These are phyloP conservation scores for Dactylella cylindrospora DNA, from an alignment of 2,329 filamentous ascomycete genomes.

Conservation along the genomic window DNA sequence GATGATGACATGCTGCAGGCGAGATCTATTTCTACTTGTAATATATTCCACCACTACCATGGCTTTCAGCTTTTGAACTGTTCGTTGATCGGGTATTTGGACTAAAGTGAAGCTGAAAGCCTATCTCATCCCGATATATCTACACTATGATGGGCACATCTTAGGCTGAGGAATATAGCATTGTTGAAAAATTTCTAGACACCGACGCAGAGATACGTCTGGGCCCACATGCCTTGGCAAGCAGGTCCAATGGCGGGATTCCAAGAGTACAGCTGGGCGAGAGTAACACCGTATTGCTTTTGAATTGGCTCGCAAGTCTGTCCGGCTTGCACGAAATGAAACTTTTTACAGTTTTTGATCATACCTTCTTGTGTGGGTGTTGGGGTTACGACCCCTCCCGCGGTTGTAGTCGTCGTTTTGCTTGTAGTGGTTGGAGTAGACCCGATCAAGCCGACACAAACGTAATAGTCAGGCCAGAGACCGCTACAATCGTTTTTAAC, in stretches of 20 bases:
- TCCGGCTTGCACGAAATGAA: constrained; percentile 7
- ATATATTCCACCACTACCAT: no score
- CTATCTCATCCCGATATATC: no score
- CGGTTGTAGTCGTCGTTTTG: constrained; percentile 1
- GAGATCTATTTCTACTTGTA: no score
- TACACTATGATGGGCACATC: no score
- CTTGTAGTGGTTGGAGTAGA: constrained; percentile 5
- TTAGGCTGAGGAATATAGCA: no score
- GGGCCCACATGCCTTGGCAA: constrained; percentile 15
- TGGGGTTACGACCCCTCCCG: constrained; percentile 7
- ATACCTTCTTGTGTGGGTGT: constrained; percentile 5
- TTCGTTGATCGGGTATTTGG: no score
- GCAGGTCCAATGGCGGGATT: constrained; percentile 2
- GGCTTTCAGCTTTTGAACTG: no score
- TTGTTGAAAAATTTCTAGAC: no score
- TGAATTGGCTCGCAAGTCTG: constrained; percentile 7
- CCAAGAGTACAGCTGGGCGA: constrained; percentile 7
- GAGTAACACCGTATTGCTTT: constrained; percentile 2
- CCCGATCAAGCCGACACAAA: constrained; percentile 20
- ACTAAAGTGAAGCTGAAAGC: no score
- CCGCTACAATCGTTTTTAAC: constrained; percentile 9
- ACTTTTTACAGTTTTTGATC: constrained; percentile 19
- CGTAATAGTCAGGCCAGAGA: constrained; percentile 12
- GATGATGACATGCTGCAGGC: no score
- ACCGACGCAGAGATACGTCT: constrained; percentile 11